Evolutionary conservation across 2,329 filamentous ascomycete genomes (phyloP).

Genomic region (Bipolaris gigantea): DNA sequence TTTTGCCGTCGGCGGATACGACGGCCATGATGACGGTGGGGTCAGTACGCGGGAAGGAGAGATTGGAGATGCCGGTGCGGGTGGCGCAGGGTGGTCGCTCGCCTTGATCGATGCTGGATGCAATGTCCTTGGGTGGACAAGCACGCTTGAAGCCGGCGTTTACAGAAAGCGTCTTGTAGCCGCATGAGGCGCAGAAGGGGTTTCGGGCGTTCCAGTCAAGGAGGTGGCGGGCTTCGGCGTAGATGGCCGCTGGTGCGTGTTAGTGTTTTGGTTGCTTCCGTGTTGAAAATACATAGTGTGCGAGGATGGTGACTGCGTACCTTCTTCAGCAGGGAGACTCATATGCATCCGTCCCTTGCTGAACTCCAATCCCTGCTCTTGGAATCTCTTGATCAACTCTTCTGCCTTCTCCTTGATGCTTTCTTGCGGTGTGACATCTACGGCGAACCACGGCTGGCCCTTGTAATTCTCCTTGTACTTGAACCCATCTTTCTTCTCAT

Average conservation of each 20-base stretch:
- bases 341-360: slow-evolving; percentile 66
- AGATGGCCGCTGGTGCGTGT: slow-evolving; percentile 72
- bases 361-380: slow-evolving; percentile 66
- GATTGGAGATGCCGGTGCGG: slow-evolving; percentile 82
- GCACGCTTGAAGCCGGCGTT: slow-evolving; percentile 80
- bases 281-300: background rate
- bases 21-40: slow-evolving; percentile 95
- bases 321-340: slow-evolving; percentile 62
- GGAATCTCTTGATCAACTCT: slow-evolving; percentile 60
- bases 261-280: background rate
- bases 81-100: slow-evolving; percentile 75
- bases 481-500: slow-evolving; percentile 65
- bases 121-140: slow-evolving; percentile 71
- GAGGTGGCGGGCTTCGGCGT: slow-evolving; percentile 83
- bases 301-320: slow-evolving; percentile 47
- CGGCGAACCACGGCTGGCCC: slow-evolving; percentile 82
- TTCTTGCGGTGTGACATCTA: slow-evolving; percentile 80
- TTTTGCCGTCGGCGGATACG: slow-evolving; percentile 75
- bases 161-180: slow-evolving; percentile 75
- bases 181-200: slow-evolving; percentile 88
- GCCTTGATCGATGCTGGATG: slow-evolving; percentile 47
- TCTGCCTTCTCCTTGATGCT: slow-evolving; percentile 64
- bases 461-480: slow-evolving; percentile 69
- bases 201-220: slow-evolving; percentile 95
- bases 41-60: slow-evolving; percentile 89